These are phyloP conservation scores for Calonectria montana DNA, from an alignment of 2,329 filamentous ascomycete species.

Conservation along the genomic window DNA sequence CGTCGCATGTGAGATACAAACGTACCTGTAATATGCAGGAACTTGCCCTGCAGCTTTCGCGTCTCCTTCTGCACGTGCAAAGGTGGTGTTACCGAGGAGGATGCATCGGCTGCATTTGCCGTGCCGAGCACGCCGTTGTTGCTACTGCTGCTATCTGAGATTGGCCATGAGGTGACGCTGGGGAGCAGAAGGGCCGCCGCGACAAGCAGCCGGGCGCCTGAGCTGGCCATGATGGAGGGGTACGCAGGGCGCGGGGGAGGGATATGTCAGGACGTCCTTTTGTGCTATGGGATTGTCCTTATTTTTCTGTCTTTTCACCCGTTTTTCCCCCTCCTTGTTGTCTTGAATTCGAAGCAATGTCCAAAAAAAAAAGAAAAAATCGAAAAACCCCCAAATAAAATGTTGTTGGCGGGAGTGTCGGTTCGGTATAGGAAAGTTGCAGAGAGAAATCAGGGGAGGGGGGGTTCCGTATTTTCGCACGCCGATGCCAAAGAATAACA, in stretches of 20 bases:
- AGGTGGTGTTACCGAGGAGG: slow-evolving; percentile 25
- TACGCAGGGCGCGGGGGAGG: background rate
- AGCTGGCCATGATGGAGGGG: slow-evolving; percentile 36
- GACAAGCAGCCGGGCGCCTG: slow-evolving; percentile 44
- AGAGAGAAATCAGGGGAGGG: background rate
- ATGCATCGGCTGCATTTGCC: slow-evolving; percentile 24
- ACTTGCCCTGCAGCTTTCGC: slow-evolving; percentile 74
- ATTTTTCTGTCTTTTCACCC: background rate
- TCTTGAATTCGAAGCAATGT: background rate
- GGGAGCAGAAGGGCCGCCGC: slow-evolving; percentile 41
- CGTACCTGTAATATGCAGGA: slow-evolving; percentile 89
- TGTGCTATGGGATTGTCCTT: background rate
- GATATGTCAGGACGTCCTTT: background rate
- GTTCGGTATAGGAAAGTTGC: background rate
- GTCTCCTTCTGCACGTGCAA: slow-evolving; percentile 37
- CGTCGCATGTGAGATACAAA: slow-evolving; percentile 18
- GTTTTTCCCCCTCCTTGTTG: background rate
- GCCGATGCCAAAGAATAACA: background rate
- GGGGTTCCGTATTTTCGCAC: background rate
- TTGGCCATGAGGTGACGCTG: slow-evolving; percentile 37
- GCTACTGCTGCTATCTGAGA: slow-evolving; percentile 23
- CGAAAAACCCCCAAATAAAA: too few species aligned
- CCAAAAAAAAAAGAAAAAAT: too few species aligned
- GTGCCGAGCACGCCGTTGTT: slow-evolving; percentile 36
- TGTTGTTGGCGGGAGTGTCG: background rate